These are phyloP conservation scores for Penicillium rolfsii DNA, from an alignment of 2,329 filamentous ascomycete genomes.

Conservation along the genomic window DNA sequence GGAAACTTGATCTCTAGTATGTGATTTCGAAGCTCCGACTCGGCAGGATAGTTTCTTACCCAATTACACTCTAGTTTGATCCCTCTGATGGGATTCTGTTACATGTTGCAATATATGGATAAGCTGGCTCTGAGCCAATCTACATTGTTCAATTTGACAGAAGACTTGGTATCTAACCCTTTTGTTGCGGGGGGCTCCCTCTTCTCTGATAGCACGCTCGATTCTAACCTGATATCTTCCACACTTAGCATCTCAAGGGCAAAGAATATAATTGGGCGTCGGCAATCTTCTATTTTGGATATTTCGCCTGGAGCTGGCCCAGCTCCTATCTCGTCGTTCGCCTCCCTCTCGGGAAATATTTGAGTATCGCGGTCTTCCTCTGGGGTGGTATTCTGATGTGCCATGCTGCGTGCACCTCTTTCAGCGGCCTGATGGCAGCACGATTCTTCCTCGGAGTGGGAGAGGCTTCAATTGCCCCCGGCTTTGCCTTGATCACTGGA, in stretches of 20 bases:
- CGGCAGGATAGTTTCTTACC: constrained; percentile 24
- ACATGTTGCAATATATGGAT: constrained; percentile 37
- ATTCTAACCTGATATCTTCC: not conserved
- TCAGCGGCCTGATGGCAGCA: constrained; percentile 43
- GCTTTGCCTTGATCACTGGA: constrained; percentile 44
- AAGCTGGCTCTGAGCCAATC: constrained; percentile 34
- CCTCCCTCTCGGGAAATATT: constrained; percentile 38
- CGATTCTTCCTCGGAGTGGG: constrained; percentile 43
- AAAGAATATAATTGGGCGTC: constrained; percentile 38
- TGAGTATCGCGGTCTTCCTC: constrained; percentile 30
- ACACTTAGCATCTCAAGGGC: constrained; percentile 29
- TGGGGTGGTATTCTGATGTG: constrained; percentile 42
- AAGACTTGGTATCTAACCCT: constrained; percentile 26
- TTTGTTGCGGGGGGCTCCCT: not conserved
- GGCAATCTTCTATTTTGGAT: constrained; percentile 42
- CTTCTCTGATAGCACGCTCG: not conserved
- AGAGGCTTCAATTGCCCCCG: constrained; percentile 36
- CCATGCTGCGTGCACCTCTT: constrained; percentile 35
- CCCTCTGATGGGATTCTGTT: constrained; percentile 30
- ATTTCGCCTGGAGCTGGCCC: constrained; percentile 45
- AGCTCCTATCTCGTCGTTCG: constrained; percentile 44
- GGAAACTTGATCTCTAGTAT: constrained; percentile 35
- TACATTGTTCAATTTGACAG: constrained; percentile 28
- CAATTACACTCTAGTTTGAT: constrained; percentile 12
- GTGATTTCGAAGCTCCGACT: constrained; percentile 35